phyloP scores from a whole-genome alignment of 306 rosid genomes.

The Delonix regia region DNA sequence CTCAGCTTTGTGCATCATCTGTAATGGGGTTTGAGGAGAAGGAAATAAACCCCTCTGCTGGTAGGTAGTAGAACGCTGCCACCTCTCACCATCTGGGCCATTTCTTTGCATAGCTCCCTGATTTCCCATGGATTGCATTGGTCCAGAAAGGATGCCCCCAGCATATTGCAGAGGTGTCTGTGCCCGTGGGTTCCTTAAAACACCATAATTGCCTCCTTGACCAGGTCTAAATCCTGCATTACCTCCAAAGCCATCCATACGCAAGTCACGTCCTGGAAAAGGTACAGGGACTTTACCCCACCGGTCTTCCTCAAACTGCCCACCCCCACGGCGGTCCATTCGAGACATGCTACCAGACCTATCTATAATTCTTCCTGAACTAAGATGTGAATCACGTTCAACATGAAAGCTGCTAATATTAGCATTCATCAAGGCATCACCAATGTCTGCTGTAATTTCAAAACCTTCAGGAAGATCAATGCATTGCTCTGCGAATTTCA shows the following conservation, averaged over 20 bases:
- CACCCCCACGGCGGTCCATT: conserved; percentile 76
- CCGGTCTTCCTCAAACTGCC: conserved; percentile 66
- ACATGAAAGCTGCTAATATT: conserved; percentile 45
- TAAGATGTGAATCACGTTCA: conserved; percentile 69
- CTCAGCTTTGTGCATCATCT: conserved; percentile 92
- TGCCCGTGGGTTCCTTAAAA: conserved; percentile 69
- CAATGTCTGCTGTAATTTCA: conserved; percentile 52
- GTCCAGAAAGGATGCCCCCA: conserved; percentile 83
- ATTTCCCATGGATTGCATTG: conserved; percentile 66
- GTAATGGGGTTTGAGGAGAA: conserved; percentile 78
- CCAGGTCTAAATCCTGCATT: conserved; percentile 64
- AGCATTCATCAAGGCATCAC: conserved; percentile 47
- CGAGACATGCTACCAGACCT: conserved; percentile 62
- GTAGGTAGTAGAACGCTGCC: conserved; percentile 77
- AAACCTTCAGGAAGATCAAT: conserved; percentile 69
- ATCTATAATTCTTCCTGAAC: conserved; percentile 75
- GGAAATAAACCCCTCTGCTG: conserved; percentile 90
- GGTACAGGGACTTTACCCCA: conserved; percentile 60
- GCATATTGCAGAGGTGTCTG: conserved; percentile 53
- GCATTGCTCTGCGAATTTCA: conserved; percentile 71
- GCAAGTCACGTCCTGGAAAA: conserved; percentile 58
- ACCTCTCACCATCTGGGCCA: conserved; percentile 76
- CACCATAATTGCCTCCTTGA: conserved; percentile 77
- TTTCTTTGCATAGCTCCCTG: conserved; percentile 78
- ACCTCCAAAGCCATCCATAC: conserved; percentile 57